Base-by-base conservation (phyloP, 768 basidiomycete genomes). In the Kwoniella bestiolae region DNA sequence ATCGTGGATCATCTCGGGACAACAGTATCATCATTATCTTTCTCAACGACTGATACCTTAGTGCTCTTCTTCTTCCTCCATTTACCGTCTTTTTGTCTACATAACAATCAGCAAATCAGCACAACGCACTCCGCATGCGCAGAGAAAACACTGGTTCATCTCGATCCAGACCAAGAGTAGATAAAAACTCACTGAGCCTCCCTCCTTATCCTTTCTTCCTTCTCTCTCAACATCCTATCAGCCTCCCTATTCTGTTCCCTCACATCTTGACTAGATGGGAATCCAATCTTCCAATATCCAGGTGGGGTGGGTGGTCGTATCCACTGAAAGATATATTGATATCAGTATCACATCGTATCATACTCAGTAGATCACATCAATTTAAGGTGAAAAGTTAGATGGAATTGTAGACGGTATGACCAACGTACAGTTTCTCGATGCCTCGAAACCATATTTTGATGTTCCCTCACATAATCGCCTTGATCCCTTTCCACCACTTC, bases 201-300 rank as follows among this genome's bases (percentile, higher is more conserved):
- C 60, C 74, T 80, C 69, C 87, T 87, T 5, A 91, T 83, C 61
- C 83, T 82, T 6, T 83, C 80, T 65, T 84, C 83, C 82, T 92
- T 92, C 78, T 84, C 83, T 71, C 81, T 81, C 68, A 90, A 88
- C 86, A 93, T 91, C 74, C 86, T 85, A 62, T 84, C 85, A 8
- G 93, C 94, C 63, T 82, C 82, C 65, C 83, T 82, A 78, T 95
- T 95, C 72, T 95, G 93, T 59, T 85, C 85, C 50, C 83, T 85
- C 16, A 87, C 88, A 75, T 91, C 87, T 79, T 94, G 93, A 3
- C 93, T 94, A 69, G 84, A 84, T 1, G 94, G 94, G 77, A 97
- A 94, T 1, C 90, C 92, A 63, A 94, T 93, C 61, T 89, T 84
- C 91, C 92, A 94, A 80, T 91, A 95, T 16, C 87, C 88, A 0